These are phyloP conservation scores for Massarina eburnea DNA, from an alignment of 2,329 filamentous ascomycete species.

Conservation along the genomic window DNA sequence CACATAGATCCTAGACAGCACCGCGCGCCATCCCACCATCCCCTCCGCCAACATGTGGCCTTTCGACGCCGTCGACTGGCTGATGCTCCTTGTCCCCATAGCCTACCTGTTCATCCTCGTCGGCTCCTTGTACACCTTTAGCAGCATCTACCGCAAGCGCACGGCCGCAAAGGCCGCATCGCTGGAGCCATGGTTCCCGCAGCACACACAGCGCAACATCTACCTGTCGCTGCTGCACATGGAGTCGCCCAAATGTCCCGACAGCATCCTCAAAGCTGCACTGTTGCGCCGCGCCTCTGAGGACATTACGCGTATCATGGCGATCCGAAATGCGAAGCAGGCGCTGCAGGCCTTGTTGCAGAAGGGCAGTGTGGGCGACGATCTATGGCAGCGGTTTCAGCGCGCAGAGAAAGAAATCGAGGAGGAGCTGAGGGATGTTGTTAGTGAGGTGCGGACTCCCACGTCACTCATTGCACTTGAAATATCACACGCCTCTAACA, in stretches of 20 bases:
- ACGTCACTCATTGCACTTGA: not conserved
- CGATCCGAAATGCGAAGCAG: constrained; percentile 85
- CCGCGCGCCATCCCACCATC: not conserved
- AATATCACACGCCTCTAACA: constrained; percentile 21
- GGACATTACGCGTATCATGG: constrained; percentile 88
- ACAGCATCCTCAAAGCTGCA: constrained; percentile 83
- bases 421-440: constrained; percentile 90
- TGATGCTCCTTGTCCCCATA: constrained; percentile 81
- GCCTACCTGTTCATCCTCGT: constrained; percentile 86
- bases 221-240: constrained; percentile 91
- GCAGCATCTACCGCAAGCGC: constrained; percentile 87
- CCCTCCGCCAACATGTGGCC: constrained; percentile 32
- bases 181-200: constrained; percentile 90
- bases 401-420: constrained; percentile 97
- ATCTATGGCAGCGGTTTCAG: constrained; percentile 89
- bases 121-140: constrained; percentile 89
- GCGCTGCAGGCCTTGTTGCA: constrained; percentile 82
- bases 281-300: constrained; percentile 86
- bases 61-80: constrained; percentile 67
- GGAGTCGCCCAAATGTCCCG: constrained; percentile 70
- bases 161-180: constrained; percentile 79
- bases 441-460: constrained; percentile 71
- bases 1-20: not conserved
- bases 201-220: constrained; percentile 88
- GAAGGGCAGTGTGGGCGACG: constrained; percentile 90